Percentiles rank a stretch among this genome's conserved stretches.
Conservation (phyloP, 2,329 filamentous ascomycete genomes). For the Capronia coronata region DNA sequence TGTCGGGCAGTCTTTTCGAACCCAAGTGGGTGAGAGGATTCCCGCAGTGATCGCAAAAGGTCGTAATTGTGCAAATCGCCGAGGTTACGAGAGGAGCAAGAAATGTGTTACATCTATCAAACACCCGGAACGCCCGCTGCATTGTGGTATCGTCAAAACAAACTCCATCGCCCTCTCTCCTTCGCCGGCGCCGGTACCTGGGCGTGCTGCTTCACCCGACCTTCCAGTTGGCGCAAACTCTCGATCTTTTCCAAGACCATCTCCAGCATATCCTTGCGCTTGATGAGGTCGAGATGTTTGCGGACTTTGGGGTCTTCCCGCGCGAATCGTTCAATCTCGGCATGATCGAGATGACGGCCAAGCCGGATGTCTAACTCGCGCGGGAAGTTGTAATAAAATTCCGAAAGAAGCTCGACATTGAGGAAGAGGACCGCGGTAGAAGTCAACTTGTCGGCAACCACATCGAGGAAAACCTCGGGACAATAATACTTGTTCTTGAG, state of each 20-base stretch:
- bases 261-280: constrained; percentile 85
- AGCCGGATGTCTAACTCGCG: constrained; percentile 82
- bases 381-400: constrained; percentile 98
- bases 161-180: constrained; percentile 38
- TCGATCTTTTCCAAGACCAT: constrained; percentile 95
- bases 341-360: constrained; percentile 68
- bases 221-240: constrained; percentile 74
- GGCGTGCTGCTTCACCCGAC: constrained; percentile 52
- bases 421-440: constrained; percentile 93
- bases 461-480: constrained; percentile 95
- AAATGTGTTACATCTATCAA: constrained; percentile 11
- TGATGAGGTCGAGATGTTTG: constrained; percentile 83
- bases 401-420: constrained; percentile 90
- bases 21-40: not conserved
- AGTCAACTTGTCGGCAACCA: constrained; percentile 89
- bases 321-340: constrained; percentile 82
- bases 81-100: constrained; percentile 10
- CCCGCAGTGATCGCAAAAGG: not conserved
- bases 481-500: constrained; percentile 93
- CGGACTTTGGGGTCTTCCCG: constrained; percentile 87
- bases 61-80: not conserved
- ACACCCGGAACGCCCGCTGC: constrained; percentile 16
- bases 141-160: constrained; percentile 35
- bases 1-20: not conserved
- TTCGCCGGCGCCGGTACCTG: constrained; percentile 30